Percentiles rank a stretch among this genome's conserved stretches.
Evolutionary conservation across 306 rosid genomes (phyloP).

Genomic region (Quercus engelmannii): DNA sequence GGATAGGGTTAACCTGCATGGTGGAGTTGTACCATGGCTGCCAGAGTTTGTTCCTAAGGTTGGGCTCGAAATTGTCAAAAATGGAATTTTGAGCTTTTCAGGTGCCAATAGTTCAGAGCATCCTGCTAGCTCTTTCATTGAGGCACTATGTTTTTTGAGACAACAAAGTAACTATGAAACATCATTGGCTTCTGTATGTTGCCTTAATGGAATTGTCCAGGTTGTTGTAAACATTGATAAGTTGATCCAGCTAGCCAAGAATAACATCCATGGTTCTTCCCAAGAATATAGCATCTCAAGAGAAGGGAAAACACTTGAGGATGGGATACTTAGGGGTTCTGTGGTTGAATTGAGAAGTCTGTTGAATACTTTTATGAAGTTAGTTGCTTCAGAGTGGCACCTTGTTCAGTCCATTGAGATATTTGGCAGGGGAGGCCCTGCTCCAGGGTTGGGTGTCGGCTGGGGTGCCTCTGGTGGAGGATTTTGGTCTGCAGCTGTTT

Average conservation of each 20-base stretch:
- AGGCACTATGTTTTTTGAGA: constrained; percentile 57
- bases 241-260: constrained; percentile 62
- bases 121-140: constrained; percentile 51
- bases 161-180: constrained; percentile 54
- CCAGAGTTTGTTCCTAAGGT: constrained; percentile 86
- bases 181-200: constrained; percentile 75
- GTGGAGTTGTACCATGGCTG: constrained; percentile 73
- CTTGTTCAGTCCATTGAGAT: constrained; percentile 57
- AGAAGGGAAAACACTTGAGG: constrained; percentile 68
- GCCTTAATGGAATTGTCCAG: constrained; percentile 63
- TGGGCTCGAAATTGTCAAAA: constrained; percentile 70
- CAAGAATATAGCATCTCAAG: constrained; percentile 40
- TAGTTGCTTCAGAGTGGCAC: constrained; percentile 61
- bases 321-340: constrained; percentile 58
- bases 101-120: constrained; percentile 30
- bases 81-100: constrained; percentile 46
- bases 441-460: constrained; percentile 91
- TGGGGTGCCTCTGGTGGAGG: constrained; percentile 95
- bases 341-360: constrained; percentile 49
- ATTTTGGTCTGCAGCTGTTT: constrained; percentile 70
- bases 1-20: constrained; percentile 33
- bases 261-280: constrained; percentile 31
- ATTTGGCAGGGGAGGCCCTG: constrained; percentile 94
- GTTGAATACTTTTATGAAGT: constrained; percentile 44
- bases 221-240: constrained; percentile 45